These are phyloP conservation scores for Botryosphaeria dothidea DNA, from an alignment of 2,329 filamentous ascomycete genomes.

Conservation along the genomic window DNA sequence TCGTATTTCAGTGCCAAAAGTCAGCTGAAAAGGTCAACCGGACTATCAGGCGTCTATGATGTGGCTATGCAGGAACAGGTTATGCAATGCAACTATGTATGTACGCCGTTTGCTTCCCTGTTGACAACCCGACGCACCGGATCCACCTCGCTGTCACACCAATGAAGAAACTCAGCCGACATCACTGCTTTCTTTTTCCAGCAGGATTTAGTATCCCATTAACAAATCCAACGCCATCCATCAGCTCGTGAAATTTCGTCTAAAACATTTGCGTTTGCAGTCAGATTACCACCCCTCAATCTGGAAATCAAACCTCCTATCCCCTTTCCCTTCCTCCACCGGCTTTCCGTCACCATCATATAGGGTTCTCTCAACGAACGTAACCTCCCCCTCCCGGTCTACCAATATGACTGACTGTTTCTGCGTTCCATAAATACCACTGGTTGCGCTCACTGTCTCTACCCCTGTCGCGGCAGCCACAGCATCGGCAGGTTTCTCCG, in stretches of 20 bases:
- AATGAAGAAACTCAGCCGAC: neutral
- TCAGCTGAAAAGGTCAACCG: too few relatives aligned
- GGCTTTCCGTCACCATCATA: constrained; percentile 55
- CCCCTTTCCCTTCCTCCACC: constrained; percentile 48
- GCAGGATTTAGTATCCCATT: neutral
- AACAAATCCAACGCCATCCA: neutral
- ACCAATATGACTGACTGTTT: constrained; percentile 65
- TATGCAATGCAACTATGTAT: neutral
- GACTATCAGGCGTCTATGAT: too few relatives aligned
- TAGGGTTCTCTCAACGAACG: constrained; percentile 64
- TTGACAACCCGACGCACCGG: neutral
- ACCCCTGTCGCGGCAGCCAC: constrained; percentile 40
- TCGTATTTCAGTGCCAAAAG: too few relatives aligned
- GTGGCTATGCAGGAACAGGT: neutral
- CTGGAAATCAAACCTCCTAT: constrained; percentile 49
- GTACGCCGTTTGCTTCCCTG: neutral
- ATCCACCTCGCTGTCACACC: neutral
- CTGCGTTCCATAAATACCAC: constrained; percentile 63
- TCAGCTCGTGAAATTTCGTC: neutral
- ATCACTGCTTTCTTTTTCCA: neutral
- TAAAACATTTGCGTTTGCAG: neutral
- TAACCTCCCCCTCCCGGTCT: constrained; percentile 54
- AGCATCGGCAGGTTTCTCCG: constrained; percentile 41
- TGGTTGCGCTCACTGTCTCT: constrained; percentile 37
- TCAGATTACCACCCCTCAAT: constrained; percentile 44